Conservation (phyloP, 1,284 basidiomycete species). For the Cryptococcus floricola region DNA sequence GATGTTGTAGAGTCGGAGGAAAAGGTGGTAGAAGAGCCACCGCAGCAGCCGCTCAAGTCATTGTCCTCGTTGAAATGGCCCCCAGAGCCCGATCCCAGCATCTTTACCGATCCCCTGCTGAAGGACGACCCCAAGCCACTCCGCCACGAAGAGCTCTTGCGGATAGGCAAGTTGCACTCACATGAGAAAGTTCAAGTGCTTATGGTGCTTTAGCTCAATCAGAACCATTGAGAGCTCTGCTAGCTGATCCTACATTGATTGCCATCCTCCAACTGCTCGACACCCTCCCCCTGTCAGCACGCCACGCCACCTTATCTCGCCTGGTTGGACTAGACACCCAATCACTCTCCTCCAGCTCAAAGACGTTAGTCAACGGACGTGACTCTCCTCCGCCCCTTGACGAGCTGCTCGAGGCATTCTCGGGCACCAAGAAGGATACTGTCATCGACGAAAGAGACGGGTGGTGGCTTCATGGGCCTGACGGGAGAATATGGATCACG, state of each 20-base stretch:
- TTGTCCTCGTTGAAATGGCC: conserved; percentile 43
- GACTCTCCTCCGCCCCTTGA: conserved; percentile 39
- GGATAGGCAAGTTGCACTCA: conserved; percentile 35
- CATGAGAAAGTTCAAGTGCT: not conserved
- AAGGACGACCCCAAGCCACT: conserved; percentile 47
- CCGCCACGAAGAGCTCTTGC: conserved; percentile 38
- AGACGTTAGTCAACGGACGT: conserved; percentile 20
- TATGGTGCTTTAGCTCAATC: conserved; percentile 34
- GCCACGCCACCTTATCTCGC: conserved; percentile 28
- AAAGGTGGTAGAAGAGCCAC: not conserved
- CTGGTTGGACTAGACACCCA: conserved; percentile 34
- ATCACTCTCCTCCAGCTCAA: conserved; percentile 25
- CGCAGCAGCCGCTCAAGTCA: conserved; percentile 8
- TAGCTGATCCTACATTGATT: conserved; percentile 29
- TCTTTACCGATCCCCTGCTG: conserved; percentile 43
- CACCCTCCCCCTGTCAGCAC: conserved; percentile 19
- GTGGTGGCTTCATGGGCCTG: conserved; percentile 31
- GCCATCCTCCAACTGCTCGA: conserved; percentile 37
- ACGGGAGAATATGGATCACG: conserved; percentile 38
- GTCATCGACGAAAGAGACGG: conserved; percentile 11
- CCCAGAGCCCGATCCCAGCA: conserved; percentile 39
- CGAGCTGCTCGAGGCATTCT: conserved; percentile 25
- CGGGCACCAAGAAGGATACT: conserved; percentile 1
- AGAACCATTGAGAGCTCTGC: conserved; percentile 29
- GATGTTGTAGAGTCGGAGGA: too few relatives aligned